Base-by-base conservation (phyloP, 306 rosid genomes). In the Canavalia gladiata region DNA sequence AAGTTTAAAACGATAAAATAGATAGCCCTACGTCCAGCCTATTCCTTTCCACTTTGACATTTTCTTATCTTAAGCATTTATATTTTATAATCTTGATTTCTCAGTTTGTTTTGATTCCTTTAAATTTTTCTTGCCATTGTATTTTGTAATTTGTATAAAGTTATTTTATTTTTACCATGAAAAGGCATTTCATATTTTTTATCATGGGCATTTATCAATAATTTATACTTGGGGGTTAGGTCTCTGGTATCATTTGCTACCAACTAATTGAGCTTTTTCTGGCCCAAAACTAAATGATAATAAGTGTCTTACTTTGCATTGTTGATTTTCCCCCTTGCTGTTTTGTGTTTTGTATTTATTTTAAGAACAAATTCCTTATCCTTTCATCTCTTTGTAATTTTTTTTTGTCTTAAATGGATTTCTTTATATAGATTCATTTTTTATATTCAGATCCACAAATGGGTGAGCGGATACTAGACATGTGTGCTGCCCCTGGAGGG, bases 401-500 rank as follows among this genome's bases (percentile, higher is more conserved):
- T 47, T 47, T 41, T 45, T 25, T 59, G 30, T 49, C 49, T 25
- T 25, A 25, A 3, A 49, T 46, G 37, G 29, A 37, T 72, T 78
- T 42, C 67, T 30, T 82, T 59, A 37, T 77, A 45, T 75, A 58
- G 49, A 57, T 42, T 58, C 7, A 63, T 54, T 41, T 77, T 83
- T 70, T 50, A 13, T 62, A 72, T 77, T 76, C 85, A 91, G 99
- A 95, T 93, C 99, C 98, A 25, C 95, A 91, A 84, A 91, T 42
- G 83, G 98, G 97, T 57, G 99, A 93, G 62, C 86, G 92, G 31
- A 85, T 95, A 88, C 85, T 95, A 72, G 99, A 95, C 88, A 88
- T 95, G 98, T 95, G 99, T 90, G 99, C 99, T 70, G 99, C 99
- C 47, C 99, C 98, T 0, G 99, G 99, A 50, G 99, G 99, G 67